Evolutionary conservation across 257 asterid genomes (phyloP).

Genomic region (Anisodus acutangulus): DNA sequence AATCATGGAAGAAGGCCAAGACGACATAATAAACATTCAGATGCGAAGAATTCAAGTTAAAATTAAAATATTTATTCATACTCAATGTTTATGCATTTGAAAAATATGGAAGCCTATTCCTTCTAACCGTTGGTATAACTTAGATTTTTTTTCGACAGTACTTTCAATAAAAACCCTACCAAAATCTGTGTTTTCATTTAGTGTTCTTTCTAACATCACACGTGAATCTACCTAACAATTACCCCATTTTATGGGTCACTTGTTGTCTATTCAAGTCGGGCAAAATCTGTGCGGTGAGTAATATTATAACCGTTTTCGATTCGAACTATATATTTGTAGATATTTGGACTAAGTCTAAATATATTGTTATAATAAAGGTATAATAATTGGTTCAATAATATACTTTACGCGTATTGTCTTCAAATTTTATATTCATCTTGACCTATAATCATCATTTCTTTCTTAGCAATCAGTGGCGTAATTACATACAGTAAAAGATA

Average conservation of each 20-base stretch:
- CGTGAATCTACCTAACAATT: conserved; percentile 17
- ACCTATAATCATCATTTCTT: neutral
- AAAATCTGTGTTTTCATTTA: conserved; percentile 16
- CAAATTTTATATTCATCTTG: no score
- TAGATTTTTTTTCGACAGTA: neutral
- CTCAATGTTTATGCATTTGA: neutral
- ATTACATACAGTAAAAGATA: neutral
- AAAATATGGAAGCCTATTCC: neutral
- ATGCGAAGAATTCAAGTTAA: no score
- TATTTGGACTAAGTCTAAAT: neutral
- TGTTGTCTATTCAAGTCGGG: neutral
- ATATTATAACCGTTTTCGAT: neutral
- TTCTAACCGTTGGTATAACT: neutral
- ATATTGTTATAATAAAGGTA: neutral
- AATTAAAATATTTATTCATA: neutral
- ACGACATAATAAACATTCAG: no score
- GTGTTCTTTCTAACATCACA: neutral
- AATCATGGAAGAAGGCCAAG: no score
- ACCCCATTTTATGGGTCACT: neutral
- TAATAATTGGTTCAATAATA: neutral
- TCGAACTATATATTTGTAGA: neutral
- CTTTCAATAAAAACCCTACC: conserved; percentile 20
- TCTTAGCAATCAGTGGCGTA: neutral
- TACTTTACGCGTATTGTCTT: neutral
- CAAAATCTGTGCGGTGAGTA: neutral